A percentile compares a stretch with the other conserved stretches of the same genome.
Evolutionary conservation across 176 grass and related monocot species (phyloP).

Genomic region (Oryza officinalis): DNA sequence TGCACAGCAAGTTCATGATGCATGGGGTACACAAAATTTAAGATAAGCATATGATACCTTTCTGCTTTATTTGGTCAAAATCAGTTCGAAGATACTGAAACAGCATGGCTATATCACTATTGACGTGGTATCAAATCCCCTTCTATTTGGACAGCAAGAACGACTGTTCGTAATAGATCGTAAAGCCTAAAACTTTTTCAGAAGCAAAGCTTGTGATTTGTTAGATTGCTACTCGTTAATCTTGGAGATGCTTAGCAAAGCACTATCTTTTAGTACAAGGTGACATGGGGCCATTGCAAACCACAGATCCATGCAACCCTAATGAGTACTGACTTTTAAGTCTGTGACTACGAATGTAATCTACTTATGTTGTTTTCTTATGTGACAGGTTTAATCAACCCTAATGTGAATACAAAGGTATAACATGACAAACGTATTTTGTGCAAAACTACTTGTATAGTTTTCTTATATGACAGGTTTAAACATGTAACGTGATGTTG

Average conservation of each 20-base stretch:
- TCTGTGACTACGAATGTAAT: no score
- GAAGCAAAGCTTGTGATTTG: not conserved
- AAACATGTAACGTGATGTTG: not conserved
- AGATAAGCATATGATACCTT: not conserved
- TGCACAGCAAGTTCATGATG: not conserved
- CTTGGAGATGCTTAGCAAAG: not conserved
- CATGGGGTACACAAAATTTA: not conserved
- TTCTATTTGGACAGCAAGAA: not conserved
- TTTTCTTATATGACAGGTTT: not conserved
- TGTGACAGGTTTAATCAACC: no score
- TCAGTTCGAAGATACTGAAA: not conserved
- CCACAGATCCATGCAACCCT: not conserved
- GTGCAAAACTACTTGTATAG: not conserved
- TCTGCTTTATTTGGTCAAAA: not conserved
- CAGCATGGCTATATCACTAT: not conserved
- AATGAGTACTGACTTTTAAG: not conserved
- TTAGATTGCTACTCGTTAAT: not conserved
- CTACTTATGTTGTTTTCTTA: no score
- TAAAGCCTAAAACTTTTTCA: not conserved
- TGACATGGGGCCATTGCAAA: not conserved
- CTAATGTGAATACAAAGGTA: not conserved
- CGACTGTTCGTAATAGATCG: not conserved
- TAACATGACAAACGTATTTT: not conserved
- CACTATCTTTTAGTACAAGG: not conserved
- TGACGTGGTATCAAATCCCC: not conserved